Base-by-base conservation (phyloP, 2,329 filamentous ascomycete species). In the Escovopsis sp. region DNA sequence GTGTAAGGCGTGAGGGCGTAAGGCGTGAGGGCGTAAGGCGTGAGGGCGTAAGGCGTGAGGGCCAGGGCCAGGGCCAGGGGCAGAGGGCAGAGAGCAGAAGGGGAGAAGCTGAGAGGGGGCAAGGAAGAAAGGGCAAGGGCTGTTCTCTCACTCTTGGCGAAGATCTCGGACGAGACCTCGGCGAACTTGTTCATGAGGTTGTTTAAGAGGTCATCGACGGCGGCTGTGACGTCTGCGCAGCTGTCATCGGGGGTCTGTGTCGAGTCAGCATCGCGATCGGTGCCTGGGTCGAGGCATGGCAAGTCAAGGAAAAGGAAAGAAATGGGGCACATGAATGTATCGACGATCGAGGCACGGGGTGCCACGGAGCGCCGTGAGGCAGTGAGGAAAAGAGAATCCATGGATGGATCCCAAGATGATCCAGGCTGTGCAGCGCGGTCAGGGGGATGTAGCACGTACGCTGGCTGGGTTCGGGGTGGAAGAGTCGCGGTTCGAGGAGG, bases 161-260 rank as follows among this genome's bases (percentile, higher is more conserved):
- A 84, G 39, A 94, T 79, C 58, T 94, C 87, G 40, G 75, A 79
- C 8, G 84, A 92, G 5, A 94, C 76, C 11, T 72, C 74, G 15
- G 81, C 77, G 55, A 94, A 94, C 55, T 93, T 93, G 55, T 74
- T 79, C 35, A 82, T 83, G 0, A 94, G 62, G 31, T 84, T 79
- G 52, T 87, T 85, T 4, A 94, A 64, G 3, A 94, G 69, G 28
- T 94, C 84, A 47, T 94, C 87, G 2, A 94, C 79, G 2, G 86
- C 83, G 4, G 73, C 74, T 2, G 76, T 76, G 38, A 92, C 70
- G 51, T 88, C 79, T 30, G 70, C 36, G 26, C 27, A 30, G 14
- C 39, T 27, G 17, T 40, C 39, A 15, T 40, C 39, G 18, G 34
- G 33, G 18, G 31, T 29, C 36, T 40, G 23, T 2, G 4, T n/a